Base-by-base conservation (phyloP, 2,329 filamentous ascomycete species). In the Diatrype stigma region DNA sequence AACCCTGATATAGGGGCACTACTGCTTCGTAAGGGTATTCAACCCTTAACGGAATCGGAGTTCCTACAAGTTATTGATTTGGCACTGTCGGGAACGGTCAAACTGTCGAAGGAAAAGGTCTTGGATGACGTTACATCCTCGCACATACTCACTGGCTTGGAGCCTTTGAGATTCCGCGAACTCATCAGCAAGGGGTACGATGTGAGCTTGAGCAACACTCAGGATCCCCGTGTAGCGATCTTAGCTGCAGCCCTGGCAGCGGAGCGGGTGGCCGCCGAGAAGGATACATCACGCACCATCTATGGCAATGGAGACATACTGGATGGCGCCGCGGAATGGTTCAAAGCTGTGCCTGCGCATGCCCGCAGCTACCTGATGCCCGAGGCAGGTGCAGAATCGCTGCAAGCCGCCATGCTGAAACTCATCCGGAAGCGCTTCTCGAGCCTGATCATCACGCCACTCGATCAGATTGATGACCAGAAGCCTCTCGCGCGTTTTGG, bases 91-190 rank as follows among this genome's bases (percentile, higher is more conserved):
- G n/a, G 4, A 30, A 30, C 6, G 26, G 26, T 37, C 6, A 4
- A 16, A 14, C 6, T 37, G 12, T 37, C n/a, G 16, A 6, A 6
- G 12, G 34, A 6, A 37, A 37, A 37, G 34, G n/a, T 28, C 12
- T 40, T 49, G 14, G 52, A 54, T 32, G 23, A 37, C 1, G 51
- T 44, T 42, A 26, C 48, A 10, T 47, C 47, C n/a, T 42, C 53
- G 6, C 61, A 64, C 12, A 49, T 65, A 1, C 51, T 66, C 11
- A 65, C 58, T 2, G 63, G 63, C 1, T 49, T 65, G 17, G 64
- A 66, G 42, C 46, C 51, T 2, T 45, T 46, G 7, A 56, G 58
- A 11, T 42, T 66, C 14, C 42, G 49, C 7, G 55, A 59, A 11
- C 51, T 60, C 38, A 45, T 45, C 10, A 49, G 50, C 2, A 49